Conservation (phyloP, 208 protist genomes). For the Trypanosoma vivax region DNA sequence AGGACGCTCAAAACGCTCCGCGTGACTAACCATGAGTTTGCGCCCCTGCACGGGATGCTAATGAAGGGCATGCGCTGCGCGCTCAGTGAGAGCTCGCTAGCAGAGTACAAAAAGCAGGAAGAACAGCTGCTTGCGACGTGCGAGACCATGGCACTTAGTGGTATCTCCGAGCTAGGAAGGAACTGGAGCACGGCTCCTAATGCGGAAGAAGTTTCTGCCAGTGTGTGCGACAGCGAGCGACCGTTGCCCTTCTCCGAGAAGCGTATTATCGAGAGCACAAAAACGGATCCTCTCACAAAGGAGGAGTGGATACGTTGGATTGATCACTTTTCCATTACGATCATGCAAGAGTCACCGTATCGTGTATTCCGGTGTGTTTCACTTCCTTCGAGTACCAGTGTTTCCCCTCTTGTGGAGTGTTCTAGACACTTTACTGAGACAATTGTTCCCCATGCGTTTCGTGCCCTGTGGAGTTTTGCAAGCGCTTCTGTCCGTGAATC, state of each 20-base stretch:
- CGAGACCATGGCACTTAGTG: constrained; percentile 39
- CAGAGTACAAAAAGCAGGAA: constrained; percentile 46
- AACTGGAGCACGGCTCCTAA: constrained; percentile 46
- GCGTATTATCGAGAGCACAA: constrained; percentile 42
- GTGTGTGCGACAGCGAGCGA: constrained; percentile 35
- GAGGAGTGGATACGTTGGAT: constrained; percentile 80
- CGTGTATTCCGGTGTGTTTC: constrained; percentile 79
- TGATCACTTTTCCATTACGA: constrained; percentile 51
- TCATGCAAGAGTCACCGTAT: constrained; percentile 81
- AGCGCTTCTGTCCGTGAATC: constrained; percentile 50
- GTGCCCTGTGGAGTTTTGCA: constrained; percentile 64
- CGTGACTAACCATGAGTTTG: constrained; percentile 56
- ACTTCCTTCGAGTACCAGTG: constrained; percentile 52
- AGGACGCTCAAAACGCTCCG: constrained; percentile 61
- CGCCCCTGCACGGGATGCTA: constrained; percentile 44
- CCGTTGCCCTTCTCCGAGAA: constrained; percentile 57
- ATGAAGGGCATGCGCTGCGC: constrained; percentile 34
- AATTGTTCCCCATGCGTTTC: constrained; percentile 67
- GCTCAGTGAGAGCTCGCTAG: constrained; percentile 21
- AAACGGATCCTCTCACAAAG: constrained; percentile 53
- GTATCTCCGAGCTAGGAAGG: constrained; percentile 48
- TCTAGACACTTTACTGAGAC: constrained; percentile 56
- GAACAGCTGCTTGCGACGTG: constrained; percentile 47
- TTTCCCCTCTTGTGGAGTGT: constrained; percentile 56
- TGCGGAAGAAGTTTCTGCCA: constrained; percentile 26